These are phyloP conservation scores for Calocera viscosa DNA, from an alignment of 768 basidiomycete genomes.

Conservation along the genomic window DNA sequence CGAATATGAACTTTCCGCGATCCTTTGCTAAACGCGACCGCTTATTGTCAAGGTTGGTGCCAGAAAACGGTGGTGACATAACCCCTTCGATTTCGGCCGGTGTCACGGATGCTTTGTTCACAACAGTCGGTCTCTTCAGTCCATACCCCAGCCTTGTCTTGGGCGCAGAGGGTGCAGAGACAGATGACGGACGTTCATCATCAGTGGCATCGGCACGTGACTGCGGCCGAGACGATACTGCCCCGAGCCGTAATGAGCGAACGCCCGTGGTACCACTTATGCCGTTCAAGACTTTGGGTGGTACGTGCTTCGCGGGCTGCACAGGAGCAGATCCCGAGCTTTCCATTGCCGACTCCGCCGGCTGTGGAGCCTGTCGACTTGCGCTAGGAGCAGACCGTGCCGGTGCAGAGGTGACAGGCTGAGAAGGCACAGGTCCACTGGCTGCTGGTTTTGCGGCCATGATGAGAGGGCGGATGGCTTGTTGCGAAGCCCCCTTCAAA, in stretches of 20 bases:
- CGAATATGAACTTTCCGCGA: conserved; percentile 69
- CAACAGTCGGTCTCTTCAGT: background rate
- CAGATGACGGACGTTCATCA: background rate
- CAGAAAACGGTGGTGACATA: conserved; percentile 33
- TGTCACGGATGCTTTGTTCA: background rate
- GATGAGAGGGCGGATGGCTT: conserved; percentile 73
- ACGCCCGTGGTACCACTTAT: background rate
- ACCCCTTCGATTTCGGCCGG: background rate
- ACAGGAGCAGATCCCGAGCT: conserved; percentile 25
- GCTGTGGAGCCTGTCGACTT: conserved; percentile 20
- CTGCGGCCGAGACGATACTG: background rate
- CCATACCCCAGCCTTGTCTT: background rate
- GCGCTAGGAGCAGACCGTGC: background rate
- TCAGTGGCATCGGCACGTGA: background rate
- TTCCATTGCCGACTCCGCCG: conserved; percentile 26
- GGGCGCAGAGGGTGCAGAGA: background rate
- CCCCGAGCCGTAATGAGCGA: background rate
- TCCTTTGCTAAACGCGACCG: conserved; percentile 62
- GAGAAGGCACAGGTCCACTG: conserved; percentile 30
- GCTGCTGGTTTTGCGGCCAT: conserved; percentile 49
- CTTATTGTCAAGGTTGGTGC: conserved; percentile 49
- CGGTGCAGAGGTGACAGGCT: background rate
- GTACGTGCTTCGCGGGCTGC: background rate
- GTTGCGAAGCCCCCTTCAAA: conserved; percentile 82
- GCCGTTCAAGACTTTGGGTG: background rate